Percentiles rank a stretch among this genome's conserved stretches.
phyloP scores from a whole-genome alignment of 805 yeast species.

The Phaffomyces antillensis region DNA sequence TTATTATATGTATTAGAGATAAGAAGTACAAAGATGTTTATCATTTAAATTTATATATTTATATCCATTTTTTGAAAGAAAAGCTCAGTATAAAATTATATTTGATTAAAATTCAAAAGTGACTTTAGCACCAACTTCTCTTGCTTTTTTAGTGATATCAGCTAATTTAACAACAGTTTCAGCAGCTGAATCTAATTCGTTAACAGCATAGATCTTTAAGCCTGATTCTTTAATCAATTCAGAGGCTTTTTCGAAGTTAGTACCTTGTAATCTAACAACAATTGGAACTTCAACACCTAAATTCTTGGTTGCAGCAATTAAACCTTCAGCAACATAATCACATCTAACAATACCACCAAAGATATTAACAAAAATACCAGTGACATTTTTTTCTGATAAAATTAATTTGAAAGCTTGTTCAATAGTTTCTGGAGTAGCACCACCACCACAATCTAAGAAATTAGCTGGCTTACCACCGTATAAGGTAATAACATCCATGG shows the following conservation, averaged over 20 bases:
- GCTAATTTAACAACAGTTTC: conserved; percentile 82
- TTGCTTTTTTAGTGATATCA: conserved; percentile 38
- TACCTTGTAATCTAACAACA: conserved; percentile 98
- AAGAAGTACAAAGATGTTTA: no score
- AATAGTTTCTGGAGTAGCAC: conserved; percentile 97
- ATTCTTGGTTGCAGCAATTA: conserved; percentile 90
- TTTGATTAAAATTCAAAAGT: conserved; percentile 33
- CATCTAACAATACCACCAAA: conserved; percentile 99
- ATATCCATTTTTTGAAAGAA: neutral
- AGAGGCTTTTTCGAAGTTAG: conserved; percentile 86
- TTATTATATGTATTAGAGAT: no score
- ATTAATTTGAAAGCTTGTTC: conserved; percentile 94
- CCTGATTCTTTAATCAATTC: conserved; percentile 83
- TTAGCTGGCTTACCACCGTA: conserved; percentile 99
- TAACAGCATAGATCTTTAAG: conserved; percentile 83
- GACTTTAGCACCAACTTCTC: conserved; percentile 42
- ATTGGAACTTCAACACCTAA: conserved; percentile 89
- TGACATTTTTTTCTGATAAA: conserved; percentile 79
- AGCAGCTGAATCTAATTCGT: conserved; percentile 96
- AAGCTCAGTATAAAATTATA: no score
- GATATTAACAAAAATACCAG: conserved; percentile 95
- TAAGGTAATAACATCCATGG: conserved; percentile 97
- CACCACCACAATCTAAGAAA: conserved; percentile 99
- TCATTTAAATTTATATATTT: neutral
- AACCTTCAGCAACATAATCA: conserved; percentile 97